A percentile compares a stretch with the other conserved stretches of the same genome.
These are phyloP conservation scores for Uronychia setigera DNA, from an alignment of 73 alveolate genomes.

Conservation along the genomic window DNA sequence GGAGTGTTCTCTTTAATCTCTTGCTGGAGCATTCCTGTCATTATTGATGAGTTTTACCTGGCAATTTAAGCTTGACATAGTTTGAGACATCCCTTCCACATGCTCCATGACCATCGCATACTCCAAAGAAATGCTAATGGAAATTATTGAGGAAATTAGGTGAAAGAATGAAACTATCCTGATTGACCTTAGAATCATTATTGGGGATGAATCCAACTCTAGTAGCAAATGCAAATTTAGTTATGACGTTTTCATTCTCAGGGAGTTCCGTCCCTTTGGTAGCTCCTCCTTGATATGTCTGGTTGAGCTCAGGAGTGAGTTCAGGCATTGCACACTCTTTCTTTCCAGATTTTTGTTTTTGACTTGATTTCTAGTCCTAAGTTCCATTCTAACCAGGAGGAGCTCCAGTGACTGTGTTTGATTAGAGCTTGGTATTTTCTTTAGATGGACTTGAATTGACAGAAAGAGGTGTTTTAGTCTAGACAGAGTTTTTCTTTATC, in stretches of 20 bases:
- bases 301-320: background rate
- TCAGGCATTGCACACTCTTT: background rate
- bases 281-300: background rate
- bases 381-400: too few relatives aligned
- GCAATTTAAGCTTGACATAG: conserved; percentile 58
- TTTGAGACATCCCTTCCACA: conserved; percentile 64
- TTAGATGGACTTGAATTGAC: background rate
- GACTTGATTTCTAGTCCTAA: too few relatives aligned
- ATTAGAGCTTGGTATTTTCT: background rate
- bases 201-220: conserved; percentile 46
- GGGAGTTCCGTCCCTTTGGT: background rate
- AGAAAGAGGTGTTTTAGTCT: background rate
- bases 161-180: conserved; percentile 17
- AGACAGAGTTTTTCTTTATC: background rate
- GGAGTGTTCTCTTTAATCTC: background rate
- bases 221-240: conserved; percentile 55
- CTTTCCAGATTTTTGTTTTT: background rate
- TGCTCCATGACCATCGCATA: conserved; percentile 94
- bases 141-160: conserved; percentile 1
- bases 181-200: conserved; percentile 20
- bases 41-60: conserved; percentile 20
- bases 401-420: background rate
- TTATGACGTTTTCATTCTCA: conserved; percentile 21
- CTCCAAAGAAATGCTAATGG: conserved; percentile 82
- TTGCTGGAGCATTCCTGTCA: background rate